Evolutionary conservation across 2,329 filamentous ascomycete species (phyloP).

Genomic region (Penicillium sp.): DNA sequence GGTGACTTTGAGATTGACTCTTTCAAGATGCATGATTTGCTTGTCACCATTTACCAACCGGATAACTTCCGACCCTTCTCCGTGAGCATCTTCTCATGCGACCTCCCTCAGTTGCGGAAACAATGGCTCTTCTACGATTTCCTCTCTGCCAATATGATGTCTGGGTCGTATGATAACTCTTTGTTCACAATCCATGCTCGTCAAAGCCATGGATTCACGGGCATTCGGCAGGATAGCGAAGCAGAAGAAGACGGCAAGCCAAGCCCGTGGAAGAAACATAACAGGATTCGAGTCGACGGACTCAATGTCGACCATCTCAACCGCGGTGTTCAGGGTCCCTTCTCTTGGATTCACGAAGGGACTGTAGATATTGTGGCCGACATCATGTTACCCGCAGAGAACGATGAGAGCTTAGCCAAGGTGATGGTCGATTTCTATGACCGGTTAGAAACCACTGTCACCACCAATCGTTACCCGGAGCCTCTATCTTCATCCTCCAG

Average conservation of each 20-base stretch:
- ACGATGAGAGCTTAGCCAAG: slow-evolving; percentile 84
- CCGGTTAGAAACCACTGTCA: slow-evolving; percentile 87
- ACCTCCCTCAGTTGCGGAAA: slow-evolving; percentile 86
- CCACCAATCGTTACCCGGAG: slow-evolving; percentile 63
- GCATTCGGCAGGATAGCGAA: slow-evolving; percentile 58
- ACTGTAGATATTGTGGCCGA: slow-evolving; percentile 96
- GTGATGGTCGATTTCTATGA: slow-evolving; percentile 98
- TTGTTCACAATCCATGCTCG: slow-evolving; percentile 95
- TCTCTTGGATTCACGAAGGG: slow-evolving; percentile 97
- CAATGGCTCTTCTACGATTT: slow-evolving; percentile 99
- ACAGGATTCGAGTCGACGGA: slow-evolving; percentile 84
- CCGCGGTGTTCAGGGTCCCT: slow-evolving; percentile 84
- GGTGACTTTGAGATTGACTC: slow-evolving; percentile 97
- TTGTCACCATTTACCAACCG: slow-evolving; percentile 90
- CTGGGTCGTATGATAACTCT: slow-evolving; percentile 90
- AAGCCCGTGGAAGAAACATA: slow-evolving; percentile 92
- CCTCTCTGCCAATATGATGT: slow-evolving; percentile 91
- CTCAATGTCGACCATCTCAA: slow-evolving; percentile 96
- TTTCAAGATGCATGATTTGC: slow-evolving; percentile 91
- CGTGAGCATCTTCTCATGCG: slow-evolving; percentile 92
- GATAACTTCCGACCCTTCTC: slow-evolving; percentile 89
- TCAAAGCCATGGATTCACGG: slow-evolving; percentile 77
- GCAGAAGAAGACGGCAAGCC: slow-evolving; percentile 61
- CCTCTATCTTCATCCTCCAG: slow-evolving; percentile 15
- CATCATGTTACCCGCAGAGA: slow-evolving; percentile 87